These are phyloP conservation scores for Panaeolus cyanescens DNA, from an alignment of 768 basidiomycete genomes.

Conservation along the genomic window DNA sequence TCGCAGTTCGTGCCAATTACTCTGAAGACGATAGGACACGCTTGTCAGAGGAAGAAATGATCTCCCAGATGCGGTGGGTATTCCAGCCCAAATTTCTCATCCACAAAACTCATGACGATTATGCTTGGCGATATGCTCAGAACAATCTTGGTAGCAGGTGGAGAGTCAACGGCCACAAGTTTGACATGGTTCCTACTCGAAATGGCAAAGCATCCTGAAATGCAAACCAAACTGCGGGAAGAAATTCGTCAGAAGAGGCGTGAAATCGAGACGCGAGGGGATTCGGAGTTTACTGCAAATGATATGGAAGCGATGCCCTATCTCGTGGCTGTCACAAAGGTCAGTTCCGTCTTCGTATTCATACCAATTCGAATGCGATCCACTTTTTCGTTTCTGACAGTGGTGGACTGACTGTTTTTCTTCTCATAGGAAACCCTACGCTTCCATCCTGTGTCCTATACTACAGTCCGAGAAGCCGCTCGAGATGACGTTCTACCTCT, in stretches of 20 bases:
- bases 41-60: constrained; percentile 48
- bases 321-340: constrained; percentile 47
- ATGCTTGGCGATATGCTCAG: constrained; percentile 31
- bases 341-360: constrained; percentile 13
- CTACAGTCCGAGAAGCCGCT: constrained; percentile 38
- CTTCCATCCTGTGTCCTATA: constrained; percentile 40
- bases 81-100: constrained; percentile 37
- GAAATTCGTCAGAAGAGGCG: constrained; percentile 52
- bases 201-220: constrained; percentile 55
- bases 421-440: constrained; percentile 44
- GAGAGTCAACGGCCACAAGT: constrained; percentile 63
- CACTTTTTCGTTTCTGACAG: not conserved
- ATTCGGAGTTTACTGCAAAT: constrained; percentile 35
- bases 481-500: constrained; percentile 63
- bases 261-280: constrained; percentile 36
- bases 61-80: constrained; percentile 53
- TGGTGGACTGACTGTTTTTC: not conserved
- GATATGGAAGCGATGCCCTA: constrained; percentile 57
- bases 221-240: constrained; percentile 61
- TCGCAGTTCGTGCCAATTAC: constrained; percentile 51
- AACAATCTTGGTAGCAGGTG: constrained; percentile 50
- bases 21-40: constrained; percentile 42
- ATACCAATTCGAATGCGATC: not conserved
- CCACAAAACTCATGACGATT: constrained; percentile 37
- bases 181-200: constrained; percentile 65